phyloP scores from a whole-genome alignment of 192 early-diverging fungal genomes.

The Backusella australiensis region DNA sequence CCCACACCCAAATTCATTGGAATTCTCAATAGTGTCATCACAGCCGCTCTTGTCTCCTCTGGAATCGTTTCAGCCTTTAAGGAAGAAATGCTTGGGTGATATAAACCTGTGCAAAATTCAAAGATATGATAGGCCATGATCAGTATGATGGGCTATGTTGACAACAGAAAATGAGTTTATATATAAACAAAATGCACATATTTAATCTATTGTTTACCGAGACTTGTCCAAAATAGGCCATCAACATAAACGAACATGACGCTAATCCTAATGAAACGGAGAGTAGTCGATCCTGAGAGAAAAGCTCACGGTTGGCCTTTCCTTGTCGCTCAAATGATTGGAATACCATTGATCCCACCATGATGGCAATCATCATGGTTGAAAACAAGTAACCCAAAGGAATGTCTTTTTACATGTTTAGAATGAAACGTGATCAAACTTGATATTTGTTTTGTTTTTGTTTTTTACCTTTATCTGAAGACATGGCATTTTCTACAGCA shows the following conservation, averaged over 20 bases:
- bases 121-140: slow-evolving; percentile 49
- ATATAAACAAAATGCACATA: background rate
- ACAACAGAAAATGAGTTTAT: background rate
- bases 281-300: slow-evolving; percentile 21
- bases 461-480: slow-evolving; percentile 10
- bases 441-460: background rate
- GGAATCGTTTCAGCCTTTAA: slow-evolving; percentile 52
- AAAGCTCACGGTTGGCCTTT: background rate
- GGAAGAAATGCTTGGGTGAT: slow-evolving; percentile 52
- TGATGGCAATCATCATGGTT: slow-evolving; percentile 52
- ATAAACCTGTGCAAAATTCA: slow-evolving; percentile 55
- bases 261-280: slow-evolving; percentile 39
- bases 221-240: slow-evolving; percentile 18
- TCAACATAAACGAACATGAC: slow-evolving; percentile 40
- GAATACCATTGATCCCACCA: slow-evolving; percentile 52
- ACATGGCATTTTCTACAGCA: slow-evolving; percentile 40
- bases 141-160: slow-evolving; percentile 2
- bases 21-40: slow-evolving; percentile 60
- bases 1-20: slow-evolving; percentile 61
- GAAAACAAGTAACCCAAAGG: slow-evolving; percentile 55
- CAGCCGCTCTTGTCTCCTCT: slow-evolving; percentile 52
- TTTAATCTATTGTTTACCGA: background rate
- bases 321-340: slow-evolving; percentile 27
- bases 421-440: background rate
- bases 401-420: slow-evolving; percentile 23